Percentiles rank a stretch among this genome's conserved stretches.
phyloP scores from a whole-genome alignment of 306 rosid species.

The Rosa lucieae region DNA sequence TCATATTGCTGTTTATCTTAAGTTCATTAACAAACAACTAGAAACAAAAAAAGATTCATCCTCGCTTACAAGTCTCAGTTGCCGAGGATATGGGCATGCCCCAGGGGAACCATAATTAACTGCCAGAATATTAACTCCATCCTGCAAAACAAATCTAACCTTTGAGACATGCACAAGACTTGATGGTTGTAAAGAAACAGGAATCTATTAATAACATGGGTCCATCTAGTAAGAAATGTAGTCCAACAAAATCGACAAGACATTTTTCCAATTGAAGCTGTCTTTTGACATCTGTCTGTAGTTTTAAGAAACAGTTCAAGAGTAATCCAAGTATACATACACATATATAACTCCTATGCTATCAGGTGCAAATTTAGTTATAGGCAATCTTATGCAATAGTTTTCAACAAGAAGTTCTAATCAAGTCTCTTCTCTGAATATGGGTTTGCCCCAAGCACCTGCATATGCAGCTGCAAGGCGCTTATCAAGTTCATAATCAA shows the following conservation, averaged over 20 bases:
- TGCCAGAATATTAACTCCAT: conserved; percentile 78
- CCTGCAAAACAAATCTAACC: conserved; percentile 48
- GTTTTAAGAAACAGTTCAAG: not conserved
- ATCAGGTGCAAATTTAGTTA: too few relatives aligned
- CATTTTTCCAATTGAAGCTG: not conserved
- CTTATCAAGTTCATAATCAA: too few relatives aligned
- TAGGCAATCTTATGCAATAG: too few relatives aligned
- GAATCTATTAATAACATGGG: not conserved
- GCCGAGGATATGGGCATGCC: conserved; percentile 82
- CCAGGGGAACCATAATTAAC: conserved; percentile 88
- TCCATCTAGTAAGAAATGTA: not conserved
- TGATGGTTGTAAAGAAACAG: conserved; percentile 11
- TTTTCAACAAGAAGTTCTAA: too few relatives aligned
- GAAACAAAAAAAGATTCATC: conserved; percentile 13
- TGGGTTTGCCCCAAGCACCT: too few relatives aligned
- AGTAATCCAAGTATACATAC: not conserved
- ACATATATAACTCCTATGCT: too few relatives aligned
- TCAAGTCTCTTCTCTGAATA: too few relatives aligned
- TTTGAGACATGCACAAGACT: conserved; percentile 14
- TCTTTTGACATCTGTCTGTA: not conserved
- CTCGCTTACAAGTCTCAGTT: conserved; percentile 64
- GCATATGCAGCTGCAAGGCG: too few relatives aligned
- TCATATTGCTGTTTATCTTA: conserved; percentile 10
- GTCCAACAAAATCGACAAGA: not conserved
- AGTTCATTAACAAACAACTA: conserved; percentile 22